Evolutionary conservation across 148 eudicot genomes (phyloP), one percentile per base, ranked within the genome.

Genomic region (Limonium bicolor): DNA sequence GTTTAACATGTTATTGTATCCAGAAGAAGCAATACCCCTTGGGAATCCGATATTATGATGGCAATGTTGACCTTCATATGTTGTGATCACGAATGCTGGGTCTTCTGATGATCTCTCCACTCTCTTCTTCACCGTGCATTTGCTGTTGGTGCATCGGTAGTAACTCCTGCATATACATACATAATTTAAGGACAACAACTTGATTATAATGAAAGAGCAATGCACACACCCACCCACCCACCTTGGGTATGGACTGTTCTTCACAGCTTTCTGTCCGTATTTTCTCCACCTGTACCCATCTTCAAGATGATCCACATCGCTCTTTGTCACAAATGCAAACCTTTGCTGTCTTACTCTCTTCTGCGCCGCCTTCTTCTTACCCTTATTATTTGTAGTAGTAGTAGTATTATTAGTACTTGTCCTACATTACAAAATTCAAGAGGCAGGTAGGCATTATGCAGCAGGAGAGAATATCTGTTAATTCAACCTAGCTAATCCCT

Each of bases 201-300:
- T 4, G 14, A 34, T 4, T 34, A 16, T 16, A 10, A 4, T 16
- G 20, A 16, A 15, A 43, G 20, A 0, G 28, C 2, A 6, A 36
- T 36, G 15, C 9, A 36, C 7, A 14, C 3, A 36, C 15, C 6
- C 20, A 7, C 40, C 1, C 3, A 52, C 15, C 13, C 20, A 80
- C 97, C 97, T 88, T 25, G 97, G 97, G 58, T 72, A 90, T 20
- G 97, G 95, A 66, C 97, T 88, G 46, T 84, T 88, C 69, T 88
- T 88, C 6, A 88, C 97, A 21, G 97, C 94, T 50, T 88, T 88
- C 59, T 90, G 97, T 1, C 97, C 97, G 60, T 90, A 90, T 54
- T 90, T 90, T 26, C 97, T 52, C 97, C 97, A 90, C 54, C 97
- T 31, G 41, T 84, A 90, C 27, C 97, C 97, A 65, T 90, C 97